A percentile compares a stretch with the other conserved stretches of the same genome.
Evolutionary conservation across 2,329 filamentous ascomycete genomes (phyloP).

Genomic region (Arthrinium puccinioides): DNA sequence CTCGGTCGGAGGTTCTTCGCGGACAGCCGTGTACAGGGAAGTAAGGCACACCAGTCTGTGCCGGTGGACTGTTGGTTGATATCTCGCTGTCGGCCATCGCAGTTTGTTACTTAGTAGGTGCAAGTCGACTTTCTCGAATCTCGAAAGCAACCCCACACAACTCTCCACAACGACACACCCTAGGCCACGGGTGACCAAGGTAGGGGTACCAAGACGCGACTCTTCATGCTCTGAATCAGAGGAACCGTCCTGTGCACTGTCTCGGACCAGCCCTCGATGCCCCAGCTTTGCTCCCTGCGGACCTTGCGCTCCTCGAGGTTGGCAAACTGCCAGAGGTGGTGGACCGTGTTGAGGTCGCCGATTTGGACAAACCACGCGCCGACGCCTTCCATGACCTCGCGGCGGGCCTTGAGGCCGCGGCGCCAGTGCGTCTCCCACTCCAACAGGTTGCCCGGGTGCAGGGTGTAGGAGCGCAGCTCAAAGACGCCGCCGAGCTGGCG

Average conservation of each 20-base stretch:
- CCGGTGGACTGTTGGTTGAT: too few relatives aligned
- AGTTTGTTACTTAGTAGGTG: too few relatives aligned
- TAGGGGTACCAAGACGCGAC: constrained; percentile 86
- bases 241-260: constrained; percentile 98
- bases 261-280: constrained; percentile 89
- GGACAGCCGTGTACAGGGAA: too few relatives aligned
- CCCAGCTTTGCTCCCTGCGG: constrained; percentile 90
- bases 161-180: too few relatives aligned
- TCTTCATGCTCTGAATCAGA: constrained; percentile 94
- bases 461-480: constrained; percentile 91
- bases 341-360: constrained; percentile 93
- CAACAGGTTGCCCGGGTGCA: constrained; percentile 89
- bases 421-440: constrained; percentile 99
- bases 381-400: constrained; percentile 97
- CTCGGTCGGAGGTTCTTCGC: too few relatives aligned
- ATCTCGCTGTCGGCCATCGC: too few relatives aligned
- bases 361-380: constrained; percentile 99
- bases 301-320: constrained; percentile 90
- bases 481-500: constrained; percentile 88
- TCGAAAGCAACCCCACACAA: too few relatives aligned
- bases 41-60: too few relatives aligned
- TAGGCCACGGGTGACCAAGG: constrained; percentile 91
- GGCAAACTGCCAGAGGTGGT: constrained; percentile 98
- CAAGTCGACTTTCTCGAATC: too few relatives aligned
- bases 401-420: constrained; percentile 78